These are phyloP conservation scores for Penicillium desertorum DNA, from an alignment of 495 filamentous ascomycete genomes.

Conservation along the genomic window DNA sequence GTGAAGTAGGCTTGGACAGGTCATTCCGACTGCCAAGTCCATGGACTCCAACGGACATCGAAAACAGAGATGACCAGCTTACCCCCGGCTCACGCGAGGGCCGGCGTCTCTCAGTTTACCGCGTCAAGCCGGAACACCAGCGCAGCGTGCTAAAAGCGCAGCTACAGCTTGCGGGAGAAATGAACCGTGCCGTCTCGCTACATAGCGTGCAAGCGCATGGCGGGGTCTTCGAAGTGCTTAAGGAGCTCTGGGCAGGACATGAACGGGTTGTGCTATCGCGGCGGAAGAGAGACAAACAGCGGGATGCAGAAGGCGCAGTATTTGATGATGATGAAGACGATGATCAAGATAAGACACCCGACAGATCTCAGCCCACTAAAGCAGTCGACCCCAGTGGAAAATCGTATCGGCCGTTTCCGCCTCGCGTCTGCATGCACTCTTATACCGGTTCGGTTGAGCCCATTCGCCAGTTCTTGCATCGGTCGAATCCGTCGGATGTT, in stretches of 20 bases:
- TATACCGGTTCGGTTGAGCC: slow-evolving; percentile 80
- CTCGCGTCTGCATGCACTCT: slow-evolving; percentile 90
- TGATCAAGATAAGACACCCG: neutral
- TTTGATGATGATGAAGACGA: slow-evolving; percentile 35
- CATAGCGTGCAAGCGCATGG: slow-evolving; percentile 94
- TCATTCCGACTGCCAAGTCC: slow-evolving; percentile 75
- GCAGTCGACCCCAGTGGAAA: slow-evolving; percentile 26
- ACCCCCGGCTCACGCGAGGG: slow-evolving; percentile 87
- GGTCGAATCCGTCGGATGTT: slow-evolving; percentile 70
- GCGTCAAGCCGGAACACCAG: slow-evolving; percentile 79
- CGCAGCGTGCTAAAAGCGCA: slow-evolving; percentile 72
- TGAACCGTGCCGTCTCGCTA: slow-evolving; percentile 77
- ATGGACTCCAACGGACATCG: slow-evolving; percentile 55
- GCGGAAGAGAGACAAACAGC: slow-evolving; percentile 52
- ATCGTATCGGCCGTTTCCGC: slow-evolving; percentile 69
- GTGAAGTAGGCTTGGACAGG: slow-evolving; percentile 87
- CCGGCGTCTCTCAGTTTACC: slow-evolving; percentile 66
- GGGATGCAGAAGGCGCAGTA: slow-evolving; percentile 37
- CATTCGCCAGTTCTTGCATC: slow-evolving; percentile 74
- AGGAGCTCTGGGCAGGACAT: slow-evolving; percentile 77
- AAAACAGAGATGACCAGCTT: slow-evolving; percentile 50
- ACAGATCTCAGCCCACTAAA: slow-evolving; percentile 22
- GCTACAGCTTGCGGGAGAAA: slow-evolving; percentile 78
- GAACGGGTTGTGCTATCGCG: slow-evolving; percentile 68
- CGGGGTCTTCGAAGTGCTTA: slow-evolving; percentile 69